A percentile compares a stretch with the other conserved stretches of the same genome.
These are phyloP conservation scores for Simmondsia chinensis DNA, from an alignment of 148 eudicot species.

Conservation along the genomic window DNA sequence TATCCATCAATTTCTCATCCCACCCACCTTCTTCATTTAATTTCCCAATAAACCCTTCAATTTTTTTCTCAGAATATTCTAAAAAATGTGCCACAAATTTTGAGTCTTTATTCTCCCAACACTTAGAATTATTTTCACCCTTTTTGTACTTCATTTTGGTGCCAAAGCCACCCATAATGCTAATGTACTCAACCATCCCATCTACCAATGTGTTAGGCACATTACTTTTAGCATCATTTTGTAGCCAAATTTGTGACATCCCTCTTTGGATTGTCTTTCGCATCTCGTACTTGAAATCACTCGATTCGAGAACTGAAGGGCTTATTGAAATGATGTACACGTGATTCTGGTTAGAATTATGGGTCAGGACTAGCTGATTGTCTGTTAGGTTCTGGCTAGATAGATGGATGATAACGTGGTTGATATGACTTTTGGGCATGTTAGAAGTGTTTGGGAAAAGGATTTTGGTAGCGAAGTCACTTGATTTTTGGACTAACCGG, in stretches of 20 bases:
- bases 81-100: slow-evolving; percentile 34
- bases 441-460: slow-evolving; percentile 19
- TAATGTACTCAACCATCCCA: slow-evolving; percentile 49
- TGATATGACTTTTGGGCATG: slow-evolving; percentile 30
- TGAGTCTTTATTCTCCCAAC: slow-evolving; percentile 37
- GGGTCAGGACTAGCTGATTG: slow-evolving; percentile 6
- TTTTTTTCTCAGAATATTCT: slow-evolving; percentile 24
- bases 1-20: slow-evolving; percentile 25
- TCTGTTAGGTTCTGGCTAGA: slow-evolving; percentile 17
- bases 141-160: not conserved
- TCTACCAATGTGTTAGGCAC: slow-evolving; percentile 28
- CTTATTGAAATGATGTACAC: slow-evolving; percentile 28
- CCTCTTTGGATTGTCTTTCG: slow-evolving; percentile 31
- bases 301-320: slow-evolving; percentile 26
- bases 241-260: slow-evolving; percentile 47
- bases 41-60: slow-evolving; percentile 37
- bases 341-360: slow-evolving; percentile 11
- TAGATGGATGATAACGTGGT: slow-evolving; percentile 26
- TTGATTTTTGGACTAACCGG: slow-evolving; percentile 28
- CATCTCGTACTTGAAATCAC: slow-evolving; percentile 20
- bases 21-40: slow-evolving; percentile 40
- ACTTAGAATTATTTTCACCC: slow-evolving; percentile 3
- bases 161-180: slow-evolving; percentile 4
- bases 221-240: slow-evolving; percentile 16
- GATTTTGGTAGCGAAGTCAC: slow-evolving; percentile 23